Conservation (phyloP, 169 alveolate species). For the Babesia bovis region DNA sequence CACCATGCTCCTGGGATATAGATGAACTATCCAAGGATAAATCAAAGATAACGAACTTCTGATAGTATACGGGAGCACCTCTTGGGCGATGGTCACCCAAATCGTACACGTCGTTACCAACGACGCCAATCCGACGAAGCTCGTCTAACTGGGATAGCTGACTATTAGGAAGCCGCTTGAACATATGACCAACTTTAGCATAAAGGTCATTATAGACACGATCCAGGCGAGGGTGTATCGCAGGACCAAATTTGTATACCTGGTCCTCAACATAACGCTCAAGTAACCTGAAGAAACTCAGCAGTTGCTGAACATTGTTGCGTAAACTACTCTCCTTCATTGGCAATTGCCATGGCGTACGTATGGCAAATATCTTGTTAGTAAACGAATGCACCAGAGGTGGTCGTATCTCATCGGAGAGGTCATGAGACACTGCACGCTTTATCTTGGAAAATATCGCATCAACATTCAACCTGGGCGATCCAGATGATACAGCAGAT, state of each 20-base stretch:
- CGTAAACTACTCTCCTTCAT: conserved; percentile 71
- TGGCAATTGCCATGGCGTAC: conserved; percentile 79
- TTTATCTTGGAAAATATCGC: conserved; percentile 17
- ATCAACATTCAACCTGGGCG: not conserved
- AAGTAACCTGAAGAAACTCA: conserved; percentile 68
- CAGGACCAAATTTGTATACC: conserved; percentile 5
- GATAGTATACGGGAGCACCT: conserved; percentile 65
- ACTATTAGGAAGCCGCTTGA: conserved; percentile 16
- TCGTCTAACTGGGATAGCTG: conserved; percentile 19
- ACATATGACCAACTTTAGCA: conserved; percentile 25
- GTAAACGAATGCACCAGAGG: conserved; percentile 53
- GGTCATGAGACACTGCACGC: conserved; percentile 30
- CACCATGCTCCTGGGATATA: conserved; percentile 65
- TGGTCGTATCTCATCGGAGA: conserved; percentile 32
- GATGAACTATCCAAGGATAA: conserved; percentile 60
- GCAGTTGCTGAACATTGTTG: conserved; percentile 71
- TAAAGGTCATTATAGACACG: conserved; percentile 43
- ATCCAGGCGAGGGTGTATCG: conserved; percentile 16
- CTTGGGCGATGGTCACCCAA: conserved; percentile 68
- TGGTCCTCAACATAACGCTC: conserved; percentile 62
- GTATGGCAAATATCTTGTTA: conserved; percentile 70
- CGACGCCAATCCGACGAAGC: conserved; percentile 25
- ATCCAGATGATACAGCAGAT: not conserved
- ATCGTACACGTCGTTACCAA: conserved; percentile 70
- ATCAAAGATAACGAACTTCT: conserved; percentile 74